phyloP scores from a whole-genome alignment of 257 asterid genomes.

The Hygrophila difformis region DNA sequence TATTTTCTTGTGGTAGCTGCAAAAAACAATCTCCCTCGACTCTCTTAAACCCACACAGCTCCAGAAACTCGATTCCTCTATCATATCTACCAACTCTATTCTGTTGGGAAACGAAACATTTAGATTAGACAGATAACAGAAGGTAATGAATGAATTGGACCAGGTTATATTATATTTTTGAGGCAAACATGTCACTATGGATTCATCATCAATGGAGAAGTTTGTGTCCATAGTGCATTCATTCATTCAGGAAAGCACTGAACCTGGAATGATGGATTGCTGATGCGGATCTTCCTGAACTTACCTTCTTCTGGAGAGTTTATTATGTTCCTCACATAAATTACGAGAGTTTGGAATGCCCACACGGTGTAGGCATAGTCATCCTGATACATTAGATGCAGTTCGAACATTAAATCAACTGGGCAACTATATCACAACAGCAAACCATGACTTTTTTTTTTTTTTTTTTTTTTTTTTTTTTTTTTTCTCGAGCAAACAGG shows the following conservation, averaged over 20 bases:
- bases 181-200: background rate
- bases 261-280: constrained; percentile 74
- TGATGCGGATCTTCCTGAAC: constrained; percentile 70
- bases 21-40: constrained; percentile 35
- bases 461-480: too few relatives aligned
- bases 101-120: constrained; percentile 25
- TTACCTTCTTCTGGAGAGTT: constrained; percentile 48
- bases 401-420: too few relatives aligned
- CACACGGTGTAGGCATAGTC: constrained; percentile 25
- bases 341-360: constrained; percentile 53
- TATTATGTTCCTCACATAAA: constrained; percentile 46
- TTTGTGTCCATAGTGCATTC: background rate
- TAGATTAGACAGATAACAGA: too few relatives aligned
- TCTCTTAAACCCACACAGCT: constrained; percentile 63
- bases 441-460: background rate
- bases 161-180: too few relatives aligned
- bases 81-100: constrained; percentile 53
- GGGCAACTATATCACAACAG: constrained; percentile 2
- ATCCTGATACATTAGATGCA: constrained; percentile 34
- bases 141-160: too few relatives aligned
- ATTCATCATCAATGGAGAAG: background rate
- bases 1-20: constrained; percentile 35
- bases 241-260: constrained; percentile 1
- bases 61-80: constrained; percentile 56
- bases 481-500: too few relatives aligned